A percentile compares a stretch with the other conserved stretches of the same genome.
phyloP scores from a whole-genome alignment of 1,139 yeast genomes.

The Wickerhamomyces sp. region DNA sequence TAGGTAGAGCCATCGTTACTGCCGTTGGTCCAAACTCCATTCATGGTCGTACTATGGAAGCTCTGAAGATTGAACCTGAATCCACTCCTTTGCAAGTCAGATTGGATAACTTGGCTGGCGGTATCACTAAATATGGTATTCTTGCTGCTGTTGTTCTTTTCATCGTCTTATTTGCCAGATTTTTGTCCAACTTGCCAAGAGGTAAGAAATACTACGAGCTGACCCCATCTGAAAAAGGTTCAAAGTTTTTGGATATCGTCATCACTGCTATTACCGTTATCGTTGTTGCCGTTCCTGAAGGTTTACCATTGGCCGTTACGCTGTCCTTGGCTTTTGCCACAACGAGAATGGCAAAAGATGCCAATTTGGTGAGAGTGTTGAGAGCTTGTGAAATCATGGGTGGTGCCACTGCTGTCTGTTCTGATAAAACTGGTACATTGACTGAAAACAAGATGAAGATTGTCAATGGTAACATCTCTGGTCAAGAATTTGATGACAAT shows the following conservation, averaged over 20 bases:
- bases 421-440: conserved; percentile 95
- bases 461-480: conserved; percentile 67
- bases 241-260: conserved; percentile 74
- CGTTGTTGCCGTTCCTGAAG: conserved; percentile 98
- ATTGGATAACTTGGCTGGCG: conserved; percentile 78
- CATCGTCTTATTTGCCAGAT: conserved; percentile 71
- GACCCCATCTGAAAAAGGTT: conserved; percentile 73
- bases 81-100: conserved; percentile 87
- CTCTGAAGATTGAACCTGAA: conserved; percentile 70
- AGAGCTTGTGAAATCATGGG: conserved; percentile 99
- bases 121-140: conserved; percentile 90
- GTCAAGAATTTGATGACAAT: conserved; percentile 28
- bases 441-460: conserved; percentile 92
- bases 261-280: conserved; percentile 89
- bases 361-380: conserved; percentile 89
- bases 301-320: conserved; percentile 94
- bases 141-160: conserved; percentile 78
- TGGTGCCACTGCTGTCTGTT: conserved; percentile 93
- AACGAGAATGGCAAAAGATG: conserved; percentile 95
- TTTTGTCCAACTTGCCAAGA: conserved; percentile 59
- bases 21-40: conserved; percentile 87
- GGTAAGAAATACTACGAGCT: conserved; percentile 39
- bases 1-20: conserved; percentile 81
- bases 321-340: conserved; percentile 96
- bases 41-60: conserved; percentile 86